Evolutionary conservation across 352 stramenopile genomes (phyloP), one percentile per base, ranked within the genome.

Genomic region (Stramenopiles sp.): DNA sequence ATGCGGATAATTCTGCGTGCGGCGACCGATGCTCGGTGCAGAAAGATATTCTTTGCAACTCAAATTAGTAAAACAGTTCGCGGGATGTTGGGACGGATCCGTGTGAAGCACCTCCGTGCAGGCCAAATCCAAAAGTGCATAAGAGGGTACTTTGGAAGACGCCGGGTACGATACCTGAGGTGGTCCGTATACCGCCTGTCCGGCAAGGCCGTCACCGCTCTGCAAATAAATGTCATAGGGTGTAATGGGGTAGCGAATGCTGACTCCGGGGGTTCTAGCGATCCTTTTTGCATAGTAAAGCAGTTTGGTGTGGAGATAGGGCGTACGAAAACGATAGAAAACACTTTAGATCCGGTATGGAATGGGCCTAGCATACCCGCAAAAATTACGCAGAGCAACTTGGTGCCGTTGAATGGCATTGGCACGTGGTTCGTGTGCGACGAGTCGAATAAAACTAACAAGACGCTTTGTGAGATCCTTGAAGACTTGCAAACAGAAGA

Each of bases 291-390:
- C 35, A 6, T 6, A 4, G 53, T 71, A 2, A 2, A 2, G 1
- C 31, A 4, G 6, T 6, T 35, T 6, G 53, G 53, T 35, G 12
- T 35, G 35, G 53, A 6, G 35, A 71, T 71, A 6, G 53, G 53
- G 12, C 33, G 35, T 35, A 71, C 53, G 35, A 71, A 71, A 6
- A 71, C 33, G 35, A 71, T 6, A 6, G 53, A 71, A 71, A 71
- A 6, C 4, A 71, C 53, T 6, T 6, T 71, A 2, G 35, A 71
- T 71, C 53, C 53, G 35, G 12, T 6, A 35, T 71, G 53, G 53
- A 6, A 71, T 6, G 35, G 53, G 4, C 4, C 33, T 35, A 2
- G 33, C 2, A 35, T 71, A 35, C 6, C 53, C 4, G 35, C 6
- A 35, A 71, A 71, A 6, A 71, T 6, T 35, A 35, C 12, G 4